Base-by-base conservation (phyloP, 768 basidiomycete species). In the Obba rivulosa region DNA sequence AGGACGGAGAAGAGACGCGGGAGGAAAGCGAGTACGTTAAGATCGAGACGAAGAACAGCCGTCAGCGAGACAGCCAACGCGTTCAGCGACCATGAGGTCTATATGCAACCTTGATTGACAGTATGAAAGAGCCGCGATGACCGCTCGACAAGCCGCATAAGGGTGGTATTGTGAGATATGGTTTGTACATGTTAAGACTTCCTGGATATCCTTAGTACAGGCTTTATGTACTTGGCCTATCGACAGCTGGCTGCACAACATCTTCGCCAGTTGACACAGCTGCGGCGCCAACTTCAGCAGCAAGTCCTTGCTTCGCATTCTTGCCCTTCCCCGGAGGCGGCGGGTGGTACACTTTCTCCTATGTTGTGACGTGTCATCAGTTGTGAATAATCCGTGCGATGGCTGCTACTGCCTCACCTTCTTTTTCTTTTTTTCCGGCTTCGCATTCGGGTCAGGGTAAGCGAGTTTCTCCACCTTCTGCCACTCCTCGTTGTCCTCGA, bases 281-380 rank as follows among this genome's bases (percentile, higher is more conserved):
- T 2, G 21, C 46, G 17, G 37, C 38, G 20, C 14, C 43, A n/a
- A 17, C 20, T 14, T 48, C 60, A 24, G 44, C 52, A 9, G 50
- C 52, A 10, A 57, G 52, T 3, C 64, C 56, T 31, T 64, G 64
- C 10, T 62, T 61, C 4, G 69, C 71, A 41, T 80, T 81, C 65
- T 75, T 87, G 36, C 85, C 87, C 55, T 82, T 90, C 1, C 86
- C 87, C 0, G 86, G 86, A 2, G 87, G 88, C 8, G 87, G 88
- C 3, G 88, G 88, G 58, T 85, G 84, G 70, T 89, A 91, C 8
- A 83, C 81, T 64, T 89, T 88, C 47, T 81, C 83, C 87, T 88
- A 49, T 0, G 54, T 18, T 31, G 49, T 43, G 8, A n/a, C n/a
- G 41, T 31, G 28, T 13, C 7, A 7, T 41, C 16, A 39, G 14